phyloP scores from a whole-genome alignment of 1,139 yeast genomes.

The Hansenula anomala region DNA sequence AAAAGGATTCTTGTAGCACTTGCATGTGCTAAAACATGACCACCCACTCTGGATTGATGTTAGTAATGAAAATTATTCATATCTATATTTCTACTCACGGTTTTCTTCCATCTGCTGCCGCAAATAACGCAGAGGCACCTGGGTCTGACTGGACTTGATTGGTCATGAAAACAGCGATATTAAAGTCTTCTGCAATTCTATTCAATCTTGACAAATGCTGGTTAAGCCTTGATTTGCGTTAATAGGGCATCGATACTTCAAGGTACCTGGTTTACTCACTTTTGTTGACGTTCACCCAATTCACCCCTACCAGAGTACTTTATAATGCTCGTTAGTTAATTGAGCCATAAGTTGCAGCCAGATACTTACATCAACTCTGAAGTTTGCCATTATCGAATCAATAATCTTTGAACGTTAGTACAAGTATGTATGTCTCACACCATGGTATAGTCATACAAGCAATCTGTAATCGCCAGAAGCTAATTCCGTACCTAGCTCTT shows the following conservation, averaged over 20 bases:
- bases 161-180: conserved; percentile 54
- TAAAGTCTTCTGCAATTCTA: conserved; percentile 54
- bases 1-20: conserved; percentile 56
- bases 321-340: background rate
- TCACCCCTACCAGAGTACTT: conserved; percentile 56
- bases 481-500: conserved; percentile 44
- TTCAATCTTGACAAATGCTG: conserved; percentile 51
- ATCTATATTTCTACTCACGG: conserved; percentile 29
- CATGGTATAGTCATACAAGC: conserved; percentile 26
- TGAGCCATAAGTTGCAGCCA: too few relatives aligned
- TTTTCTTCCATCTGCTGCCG: conserved; percentile 60
- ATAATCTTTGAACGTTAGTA: conserved; percentile 26
- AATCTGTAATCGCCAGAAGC: conserved; percentile 45
- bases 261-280: conserved; percentile 21
- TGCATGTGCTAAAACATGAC: conserved; percentile 61
- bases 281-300: conserved; percentile 56
- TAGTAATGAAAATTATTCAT: background rate
- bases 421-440: too few relatives aligned
- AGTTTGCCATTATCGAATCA: conserved; percentile 60
- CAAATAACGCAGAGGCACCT: conserved; percentile 61
- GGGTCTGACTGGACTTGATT: conserved; percentile 68
- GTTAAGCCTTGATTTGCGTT: conserved; percentile 29
- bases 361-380: conserved; percentile 43
- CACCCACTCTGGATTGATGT: conserved; percentile 38
- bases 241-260: background rate